These are phyloP conservation scores for Cutaneotrichosporon cavernicola DNA, from an alignment of 1,284 basidiomycete species.

Conservation along the genomic window DNA sequence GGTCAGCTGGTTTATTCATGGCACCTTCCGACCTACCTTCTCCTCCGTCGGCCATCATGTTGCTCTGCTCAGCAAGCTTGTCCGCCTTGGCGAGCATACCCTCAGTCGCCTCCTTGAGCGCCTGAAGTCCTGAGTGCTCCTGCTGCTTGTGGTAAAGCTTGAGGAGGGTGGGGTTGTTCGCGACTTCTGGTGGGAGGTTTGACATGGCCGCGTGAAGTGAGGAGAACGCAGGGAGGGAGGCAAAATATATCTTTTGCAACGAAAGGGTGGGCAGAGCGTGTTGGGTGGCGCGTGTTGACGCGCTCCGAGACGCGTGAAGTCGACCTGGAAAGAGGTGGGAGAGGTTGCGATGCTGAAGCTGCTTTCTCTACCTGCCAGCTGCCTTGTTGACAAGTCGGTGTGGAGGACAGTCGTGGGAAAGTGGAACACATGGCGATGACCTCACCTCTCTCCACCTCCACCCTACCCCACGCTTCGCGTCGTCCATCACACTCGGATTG, in stretches of 20 bases:
- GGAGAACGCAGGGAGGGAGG: neutral
- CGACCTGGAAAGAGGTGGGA: neutral
- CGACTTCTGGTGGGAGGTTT: conserved; percentile 31
- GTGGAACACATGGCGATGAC: neutral
- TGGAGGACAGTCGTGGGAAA: conserved; percentile 16
- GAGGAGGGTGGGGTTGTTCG: conserved; percentile 32
- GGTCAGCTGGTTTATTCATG: neutral
- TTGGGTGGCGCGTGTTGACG: neutral
- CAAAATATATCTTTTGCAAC: too few relatives aligned
- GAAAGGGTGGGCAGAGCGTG: neutral
- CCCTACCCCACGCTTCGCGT: neutral
- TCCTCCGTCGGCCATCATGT: conserved; percentile 54
- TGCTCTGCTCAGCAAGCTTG: conserved; percentile 48
- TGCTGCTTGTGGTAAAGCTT: conserved; percentile 51
- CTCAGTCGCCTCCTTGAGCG: conserved; percentile 44
- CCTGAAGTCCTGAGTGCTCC: conserved; percentile 50
- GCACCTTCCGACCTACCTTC: conserved; percentile 39
- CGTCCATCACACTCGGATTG: neutral
- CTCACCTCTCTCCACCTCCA: neutral
- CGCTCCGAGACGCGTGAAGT: neutral
- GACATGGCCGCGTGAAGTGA: neutral
- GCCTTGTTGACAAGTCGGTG: conserved; percentile 19
- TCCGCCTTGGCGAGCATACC: conserved; percentile 44
- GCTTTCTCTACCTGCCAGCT: neutral
- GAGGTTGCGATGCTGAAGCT: neutral